Percentiles rank a stretch among this genome's conserved stretches.
Evolutionary conservation across 257 asterid genomes (phyloP).

Genomic region (Prunella vulgaris): DNA sequence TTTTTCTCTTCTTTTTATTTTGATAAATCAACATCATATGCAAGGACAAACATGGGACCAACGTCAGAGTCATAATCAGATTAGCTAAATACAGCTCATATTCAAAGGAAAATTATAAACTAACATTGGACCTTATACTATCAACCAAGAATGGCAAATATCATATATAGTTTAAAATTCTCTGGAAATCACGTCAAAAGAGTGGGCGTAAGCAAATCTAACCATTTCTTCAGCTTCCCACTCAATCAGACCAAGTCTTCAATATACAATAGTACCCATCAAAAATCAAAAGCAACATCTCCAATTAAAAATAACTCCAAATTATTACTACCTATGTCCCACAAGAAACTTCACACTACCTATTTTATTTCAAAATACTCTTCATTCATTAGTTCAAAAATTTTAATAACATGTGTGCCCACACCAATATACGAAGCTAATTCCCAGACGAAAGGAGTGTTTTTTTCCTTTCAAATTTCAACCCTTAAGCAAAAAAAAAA

Average conservation of each 20-base stretch:
- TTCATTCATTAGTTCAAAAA: too few relatives aligned
- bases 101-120: constrained; percentile 8
- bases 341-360: too few relatives aligned
- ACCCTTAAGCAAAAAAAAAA: not conserved
- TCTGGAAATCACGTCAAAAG: not conserved
- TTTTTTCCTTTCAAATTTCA: not conserved
- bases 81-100: not conserved
- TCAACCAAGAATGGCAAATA: constrained; percentile 2
- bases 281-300: not conserved
- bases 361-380: too few relatives aligned
- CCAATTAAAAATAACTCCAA: not conserved
- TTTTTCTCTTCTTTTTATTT: not conserved
- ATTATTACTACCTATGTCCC: not conserved
- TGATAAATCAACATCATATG: not conserved
- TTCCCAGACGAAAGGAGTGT: too few relatives aligned
- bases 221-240: not conserved
- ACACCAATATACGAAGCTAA: too few relatives aligned
- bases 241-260: not conserved
- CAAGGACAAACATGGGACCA: constrained; percentile 21
- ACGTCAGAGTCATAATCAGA: constrained; percentile 14
- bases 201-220: constrained; percentile 19
- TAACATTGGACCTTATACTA: constrained; percentile 14
- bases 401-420: too few relatives aligned
- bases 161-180: not conserved
- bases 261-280: not conserved